Percentiles rank a stretch among this genome's conserved stretches.
These are phyloP conservation scores for Phytophthora sansomeana DNA, from an alignment of 352 stramenopile genomes.

Conservation along the genomic window DNA sequence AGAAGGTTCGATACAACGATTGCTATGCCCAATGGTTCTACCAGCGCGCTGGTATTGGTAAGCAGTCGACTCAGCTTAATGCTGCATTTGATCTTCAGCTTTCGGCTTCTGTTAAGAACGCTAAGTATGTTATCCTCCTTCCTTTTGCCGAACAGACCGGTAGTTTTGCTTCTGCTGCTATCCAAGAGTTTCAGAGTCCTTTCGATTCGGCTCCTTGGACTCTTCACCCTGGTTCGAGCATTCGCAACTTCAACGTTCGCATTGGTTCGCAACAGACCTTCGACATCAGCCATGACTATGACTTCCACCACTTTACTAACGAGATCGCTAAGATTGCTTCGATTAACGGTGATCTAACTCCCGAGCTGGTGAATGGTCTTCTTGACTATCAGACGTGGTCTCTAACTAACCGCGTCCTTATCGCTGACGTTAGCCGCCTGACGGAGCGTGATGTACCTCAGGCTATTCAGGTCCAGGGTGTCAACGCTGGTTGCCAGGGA, in stretches of 20 bases:
- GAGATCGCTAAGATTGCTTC: too few relatives aligned
- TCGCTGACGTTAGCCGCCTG: too few relatives aligned
- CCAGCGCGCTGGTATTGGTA: not conserved
- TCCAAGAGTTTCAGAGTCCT: not conserved
- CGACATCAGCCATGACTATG: too few relatives aligned
- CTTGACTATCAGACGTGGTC: too few relatives aligned
- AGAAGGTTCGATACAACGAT: slow-evolving; percentile 6
- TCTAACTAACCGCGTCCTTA: too few relatives aligned
- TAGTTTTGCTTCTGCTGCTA: not conserved
- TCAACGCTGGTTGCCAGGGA: too few relatives aligned
- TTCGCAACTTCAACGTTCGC: not conserved
- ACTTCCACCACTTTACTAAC: too few relatives aligned
- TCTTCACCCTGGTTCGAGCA: not conserved
- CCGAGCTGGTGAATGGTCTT: too few relatives aligned
- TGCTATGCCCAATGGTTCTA: slow-evolving; percentile 1
- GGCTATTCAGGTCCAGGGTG: too few relatives aligned
- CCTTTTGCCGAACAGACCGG: not conserved
- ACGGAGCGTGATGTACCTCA: too few relatives aligned
- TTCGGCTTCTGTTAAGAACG: not conserved
- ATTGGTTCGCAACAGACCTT: too few relatives aligned
- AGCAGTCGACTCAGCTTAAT: not conserved
- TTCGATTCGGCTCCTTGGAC: not conserved
- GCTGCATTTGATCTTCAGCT: slow-evolving; percentile 2
- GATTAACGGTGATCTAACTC: too few relatives aligned
- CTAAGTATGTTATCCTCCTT: not conserved